Base-by-base conservation (phyloP, 2,329 filamentous ascomycete genomes). In the Piedraia hortae region DNA sequence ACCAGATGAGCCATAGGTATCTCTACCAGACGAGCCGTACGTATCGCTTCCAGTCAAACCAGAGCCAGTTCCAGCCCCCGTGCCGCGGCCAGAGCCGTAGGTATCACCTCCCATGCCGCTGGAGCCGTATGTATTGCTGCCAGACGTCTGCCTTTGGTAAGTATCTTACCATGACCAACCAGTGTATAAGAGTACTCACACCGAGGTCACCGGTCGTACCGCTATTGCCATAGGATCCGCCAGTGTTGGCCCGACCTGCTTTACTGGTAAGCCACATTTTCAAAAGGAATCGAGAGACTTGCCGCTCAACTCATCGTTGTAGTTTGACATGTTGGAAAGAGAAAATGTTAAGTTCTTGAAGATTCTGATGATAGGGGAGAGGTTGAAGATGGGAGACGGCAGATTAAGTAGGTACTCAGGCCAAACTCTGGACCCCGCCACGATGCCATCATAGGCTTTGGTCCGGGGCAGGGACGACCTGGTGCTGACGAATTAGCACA, bases 261-360 rank as follows among this genome's bases (percentile, higher is more conserved):
- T 17, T 17, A 7, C 7, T 9, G 16, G 16, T 9, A 7, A 7
- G 16, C 9, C 9, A 9, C 7, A 17, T 17, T 17, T 9, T 17
- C 7, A 17, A 9, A 9, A 9, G 7, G 7, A 7, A 9, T 17
- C 7, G 9, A 12, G 5, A 12, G 6, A 8, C 12, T 14, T 27
- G 19, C 26, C 24, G 14, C 10, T 16, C 18, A 7, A 24, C 24
- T 22, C 12, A 18, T 27, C 22, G 25, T 22, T 12, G 24, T 27
- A 27, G 25, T 22, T 20, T 5, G 27, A 29, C 27, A 29, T 29
- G 12, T 6, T 26, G n/a, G n/a, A n/a, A n/a, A n/a, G n/a, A n/a
- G n/a, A n/a, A n/a, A n/a, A n/a, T n/a, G n/a, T n/a, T 19, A 12
- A 5, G 3, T 6, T 8, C 13, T 7, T 7, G 3, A 4, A 20